Evolutionary conservation across 345 rosid species (phyloP).

Genomic region (Eucalyptus sideroxylon): DNA sequence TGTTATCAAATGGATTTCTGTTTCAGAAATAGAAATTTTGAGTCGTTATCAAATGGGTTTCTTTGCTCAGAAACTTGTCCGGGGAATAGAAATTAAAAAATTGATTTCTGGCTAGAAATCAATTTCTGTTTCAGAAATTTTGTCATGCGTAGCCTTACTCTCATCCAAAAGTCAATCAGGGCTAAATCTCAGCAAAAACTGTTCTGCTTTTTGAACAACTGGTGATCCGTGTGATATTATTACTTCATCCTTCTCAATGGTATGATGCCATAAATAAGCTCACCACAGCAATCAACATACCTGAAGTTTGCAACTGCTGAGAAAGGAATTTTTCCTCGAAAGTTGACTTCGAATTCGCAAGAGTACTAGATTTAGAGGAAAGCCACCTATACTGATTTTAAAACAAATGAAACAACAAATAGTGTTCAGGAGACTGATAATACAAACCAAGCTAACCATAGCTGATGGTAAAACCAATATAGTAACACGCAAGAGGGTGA

Average conservation of each 20-base stretch:
- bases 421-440: background rate
- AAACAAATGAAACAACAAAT: conserved; percentile 5
- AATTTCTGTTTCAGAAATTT: too few species aligned
- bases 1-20: too few species aligned
- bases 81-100: too few species aligned
- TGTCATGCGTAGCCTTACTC: background rate
- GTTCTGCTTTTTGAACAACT: background rate
- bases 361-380: conserved; percentile 71
- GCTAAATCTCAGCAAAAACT: background rate
- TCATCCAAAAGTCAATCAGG: background rate
- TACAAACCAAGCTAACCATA: background rate
- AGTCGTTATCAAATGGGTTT: too few species aligned
- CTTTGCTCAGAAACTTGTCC: too few species aligned
- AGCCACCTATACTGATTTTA: conserved; percentile 96
- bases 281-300: conserved; percentile 18
- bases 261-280: background rate
- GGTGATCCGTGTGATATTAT: background rate
- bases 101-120: too few species aligned
- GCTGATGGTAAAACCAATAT: background rate
- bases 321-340: conserved; percentile 97
- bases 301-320: conserved; percentile 90
- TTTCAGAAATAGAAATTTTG: too few species aligned
- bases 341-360: conserved; percentile 50
- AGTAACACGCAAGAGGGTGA: background rate
- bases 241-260: background rate